A percentile compares a stretch with the other conserved stretches of the same genome.
Conservation (phyloP, 2,329 filamentous ascomycete species). For the Colletotrichum lupini region DNA sequence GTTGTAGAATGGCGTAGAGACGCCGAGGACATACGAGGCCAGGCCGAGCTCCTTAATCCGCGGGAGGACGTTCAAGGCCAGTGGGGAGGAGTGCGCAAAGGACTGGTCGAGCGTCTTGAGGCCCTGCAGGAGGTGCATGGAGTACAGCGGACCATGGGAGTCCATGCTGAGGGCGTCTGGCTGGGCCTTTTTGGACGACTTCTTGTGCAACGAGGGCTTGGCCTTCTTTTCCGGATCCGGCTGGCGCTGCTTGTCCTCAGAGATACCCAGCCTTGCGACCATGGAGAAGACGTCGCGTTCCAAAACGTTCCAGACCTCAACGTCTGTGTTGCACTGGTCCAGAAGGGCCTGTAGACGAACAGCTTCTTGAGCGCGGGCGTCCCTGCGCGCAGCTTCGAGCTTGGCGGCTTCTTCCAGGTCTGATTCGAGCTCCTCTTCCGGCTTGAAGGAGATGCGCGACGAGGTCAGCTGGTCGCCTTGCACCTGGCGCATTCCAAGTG, state of each 20-base stretch:
- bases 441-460: neutral
- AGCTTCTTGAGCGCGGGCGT: conserved; percentile 52
- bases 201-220: conserved; percentile 29
- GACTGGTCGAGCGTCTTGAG: conserved; percentile 66
- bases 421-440: conserved; percentile 12
- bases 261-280: conserved; percentile 66
- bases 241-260: conserved; percentile 39
- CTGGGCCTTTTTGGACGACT: conserved; percentile 8
- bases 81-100: conserved; percentile 68
- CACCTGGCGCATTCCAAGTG: conserved; percentile 51
- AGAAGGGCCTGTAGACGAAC: conserved; percentile 65
- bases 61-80: conserved; percentile 72
- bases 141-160: conserved; percentile 73
- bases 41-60: conserved; percentile 75
- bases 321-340: conserved; percentile 66
- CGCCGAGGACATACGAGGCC: conserved; percentile 77
- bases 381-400: conserved; percentile 50
- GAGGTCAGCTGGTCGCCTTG: neutral
- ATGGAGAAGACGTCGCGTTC: conserved; percentile 74
- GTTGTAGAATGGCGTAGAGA: conserved; percentile 77
- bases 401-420: conserved; percentile 47
- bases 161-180: conserved; percentile 56
- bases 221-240: neutral
- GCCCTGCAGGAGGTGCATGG: conserved; percentile 68
- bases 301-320: conserved; percentile 74